Base-by-base conservation (phyloP, 2,329 filamentous ascomycete genomes). In the Colletotrichum sp. region DNA sequence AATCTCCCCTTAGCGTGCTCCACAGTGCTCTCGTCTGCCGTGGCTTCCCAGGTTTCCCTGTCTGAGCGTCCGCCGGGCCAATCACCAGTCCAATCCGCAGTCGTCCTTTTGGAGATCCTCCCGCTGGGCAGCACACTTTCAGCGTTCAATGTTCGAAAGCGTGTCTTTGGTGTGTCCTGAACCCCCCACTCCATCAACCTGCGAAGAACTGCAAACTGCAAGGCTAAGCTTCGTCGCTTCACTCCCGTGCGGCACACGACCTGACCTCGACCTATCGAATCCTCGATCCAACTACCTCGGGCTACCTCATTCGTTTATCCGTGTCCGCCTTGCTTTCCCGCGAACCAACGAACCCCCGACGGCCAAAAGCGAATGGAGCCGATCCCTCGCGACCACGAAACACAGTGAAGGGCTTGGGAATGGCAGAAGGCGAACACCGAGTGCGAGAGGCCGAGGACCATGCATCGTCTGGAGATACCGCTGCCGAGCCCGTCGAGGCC, bases 161-260 rank as follows among this genome's bases (percentile, higher is more conserved):
- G 44, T 52, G 44, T 52, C 44, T 52, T 52, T 52, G 44, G 44
- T 21, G 44, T 59, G 44, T 59, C 26, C 55, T 26, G 55, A 16
- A 59, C 8, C 55, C 55, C 55, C 21, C 21, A 26, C 55, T 26
- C 55, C 13, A 12, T 59, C 26, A 59, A 59, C 30, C 65, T 74
- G 70, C 66, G 64, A 68, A 76, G 64, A 76, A 76, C 73, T 73
- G 73, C 73, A 76, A 60, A 64, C 70, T 73, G 69, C 73, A 64
- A 73, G 57, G 63, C 64, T 65, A 63, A 72, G 55, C 57, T 68
- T 62, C 62, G 62, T 62, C 55, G 39, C 36, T 49, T 60, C 62
- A 52, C 44, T 52, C 44, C 44, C 44, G 44, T 52, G 44, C 44
- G 65, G 55, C 68, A n/a, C 57, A 70, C 28, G 3, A 49, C 39